Conservation (phyloP, 2,329 filamentous ascomycete genomes). For the Cordyceps farinosa region DNA sequence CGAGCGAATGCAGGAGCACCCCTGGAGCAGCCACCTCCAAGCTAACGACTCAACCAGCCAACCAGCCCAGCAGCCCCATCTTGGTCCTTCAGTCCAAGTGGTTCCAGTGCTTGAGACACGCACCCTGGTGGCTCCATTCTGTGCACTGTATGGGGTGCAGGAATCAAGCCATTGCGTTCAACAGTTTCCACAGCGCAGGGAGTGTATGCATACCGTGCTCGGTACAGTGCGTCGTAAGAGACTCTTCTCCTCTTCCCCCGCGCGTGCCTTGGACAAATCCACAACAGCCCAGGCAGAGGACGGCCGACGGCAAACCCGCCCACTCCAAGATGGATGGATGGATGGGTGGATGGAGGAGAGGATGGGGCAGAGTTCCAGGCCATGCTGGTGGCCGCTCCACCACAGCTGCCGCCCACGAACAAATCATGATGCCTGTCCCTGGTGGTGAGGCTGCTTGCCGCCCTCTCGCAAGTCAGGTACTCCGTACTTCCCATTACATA, state of each 20-base stretch:
- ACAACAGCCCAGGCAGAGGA: neutral
- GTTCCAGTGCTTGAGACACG: conserved; percentile 5
- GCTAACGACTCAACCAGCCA: conserved; percentile 17
- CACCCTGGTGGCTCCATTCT: neutral
- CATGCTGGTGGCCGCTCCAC: conserved; percentile 11
- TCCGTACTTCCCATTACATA: conserved; percentile 22
- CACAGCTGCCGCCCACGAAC: conserved; percentile 1
- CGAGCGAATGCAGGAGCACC: neutral
- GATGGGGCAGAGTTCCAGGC: conserved; percentile 17
- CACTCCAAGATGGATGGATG: conserved; percentile 5
- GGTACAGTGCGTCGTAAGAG: conserved; percentile 1
- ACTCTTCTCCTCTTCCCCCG: conserved; percentile 1
- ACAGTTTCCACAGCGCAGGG: too few relatives aligned
- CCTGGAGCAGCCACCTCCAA: conserved; percentile 9
- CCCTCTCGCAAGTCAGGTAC: neutral
- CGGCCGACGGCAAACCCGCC: conserved; percentile 1
- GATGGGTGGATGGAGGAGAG: neutral
- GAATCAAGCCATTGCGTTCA: neutral
- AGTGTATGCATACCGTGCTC: neutral
- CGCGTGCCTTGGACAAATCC: conserved; percentile 5
- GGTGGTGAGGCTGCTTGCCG: conserved; percentile 5
- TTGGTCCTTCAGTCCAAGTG: neutral
- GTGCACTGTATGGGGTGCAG: neutral
- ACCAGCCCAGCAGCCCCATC: conserved; percentile 8
- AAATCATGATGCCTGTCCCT: neutral